A percentile compares a stretch with the other conserved stretches of the same genome.
phyloP scores from a whole-genome alignment of 1,284 basidiomycete species.

The Sporisorium exsertum region DNA sequence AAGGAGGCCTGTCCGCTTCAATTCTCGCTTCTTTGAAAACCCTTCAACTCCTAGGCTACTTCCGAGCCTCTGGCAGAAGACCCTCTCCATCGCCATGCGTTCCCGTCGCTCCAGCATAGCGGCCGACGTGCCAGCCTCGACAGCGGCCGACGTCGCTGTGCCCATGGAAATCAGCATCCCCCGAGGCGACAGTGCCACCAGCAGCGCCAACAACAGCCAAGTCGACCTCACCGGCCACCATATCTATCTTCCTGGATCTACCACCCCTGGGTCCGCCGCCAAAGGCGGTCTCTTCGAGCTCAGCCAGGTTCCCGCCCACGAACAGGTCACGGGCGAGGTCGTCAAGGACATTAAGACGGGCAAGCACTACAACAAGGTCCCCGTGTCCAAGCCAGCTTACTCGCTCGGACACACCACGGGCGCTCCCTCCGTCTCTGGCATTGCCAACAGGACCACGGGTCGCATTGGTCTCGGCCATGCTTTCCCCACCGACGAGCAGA shows the following conservation, averaged over 20 bases:
- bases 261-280: not conserved
- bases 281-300: conserved; percentile 36
- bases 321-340: conserved; percentile 31
- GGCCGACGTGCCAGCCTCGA: conserved; percentile 3
- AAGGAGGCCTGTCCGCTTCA: not conserved
- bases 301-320: conserved; percentile 27
- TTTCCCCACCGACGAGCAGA: conserved; percentile 48
- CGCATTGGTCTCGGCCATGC: conserved; percentile 48
- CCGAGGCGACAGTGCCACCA: conserved; percentile 14
- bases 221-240: conserved; percentile 45
- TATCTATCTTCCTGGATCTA: conserved; percentile 29
- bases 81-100: conserved; percentile 10
- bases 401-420: conserved; percentile 49
- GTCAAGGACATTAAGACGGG: conserved; percentile 54
- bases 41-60: not conserved
- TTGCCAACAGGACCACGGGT: conserved; percentile 16
- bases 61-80: not conserved
- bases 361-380: conserved; percentile 53
- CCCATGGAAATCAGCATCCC: conserved; percentile 39
- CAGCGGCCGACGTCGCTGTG: conserved; percentile 40
- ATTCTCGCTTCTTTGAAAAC: not conserved
- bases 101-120: conserved; percentile 32
- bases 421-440: conserved; percentile 25
- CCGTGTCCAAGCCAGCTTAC: conserved; percentile 35
- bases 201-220: conserved; percentile 36